Conservation (phyloP, 495 filamentous ascomycete genomes). For the Ramalina peruviana region DNA sequence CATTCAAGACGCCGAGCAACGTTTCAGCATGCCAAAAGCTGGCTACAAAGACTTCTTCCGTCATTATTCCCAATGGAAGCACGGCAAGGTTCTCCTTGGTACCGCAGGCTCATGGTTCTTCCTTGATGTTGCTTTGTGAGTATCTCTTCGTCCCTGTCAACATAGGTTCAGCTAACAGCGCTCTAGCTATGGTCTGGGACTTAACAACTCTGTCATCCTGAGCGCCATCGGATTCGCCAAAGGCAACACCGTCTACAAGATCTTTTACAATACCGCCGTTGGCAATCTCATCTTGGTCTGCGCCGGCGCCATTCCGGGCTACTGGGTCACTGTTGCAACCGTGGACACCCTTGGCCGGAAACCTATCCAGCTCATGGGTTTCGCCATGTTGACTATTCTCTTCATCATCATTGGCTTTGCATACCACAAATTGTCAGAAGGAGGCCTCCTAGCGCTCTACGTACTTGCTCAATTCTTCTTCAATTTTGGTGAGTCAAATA, state of each 20-base stretch:
- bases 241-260: constrained; percentile 42
- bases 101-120: constrained; percentile 74
- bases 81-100: constrained; percentile 56
- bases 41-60: constrained; percentile 48
- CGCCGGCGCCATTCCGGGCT: constrained; percentile 64
- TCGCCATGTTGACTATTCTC: constrained; percentile 57
- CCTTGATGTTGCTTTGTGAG: constrained; percentile 38
- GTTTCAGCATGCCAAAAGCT: constrained; percentile 46
- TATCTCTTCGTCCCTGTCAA: neutral
- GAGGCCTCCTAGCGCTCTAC: constrained; percentile 46
- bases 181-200: constrained; percentile 50
- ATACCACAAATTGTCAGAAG: constrained; percentile 40
- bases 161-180: constrained; percentile 4
- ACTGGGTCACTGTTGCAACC: constrained; percentile 58
- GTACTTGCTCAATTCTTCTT: constrained; percentile 79
- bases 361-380: constrained; percentile 66
- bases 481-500: constrained; percentile 39
- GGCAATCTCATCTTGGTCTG: constrained; percentile 63
- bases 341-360: constrained; percentile 65
- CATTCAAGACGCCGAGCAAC: constrained; percentile 26
- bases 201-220: constrained; percentile 62
- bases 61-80: constrained; percentile 52
- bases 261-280: constrained; percentile 54
- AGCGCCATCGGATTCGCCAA: constrained; percentile 51
- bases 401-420: constrained; percentile 65